These are phyloP conservation scores for Nevesoporus exiguus DNA, from an alignment of 768 basidiomycete genomes.

Conservation along the genomic window DNA sequence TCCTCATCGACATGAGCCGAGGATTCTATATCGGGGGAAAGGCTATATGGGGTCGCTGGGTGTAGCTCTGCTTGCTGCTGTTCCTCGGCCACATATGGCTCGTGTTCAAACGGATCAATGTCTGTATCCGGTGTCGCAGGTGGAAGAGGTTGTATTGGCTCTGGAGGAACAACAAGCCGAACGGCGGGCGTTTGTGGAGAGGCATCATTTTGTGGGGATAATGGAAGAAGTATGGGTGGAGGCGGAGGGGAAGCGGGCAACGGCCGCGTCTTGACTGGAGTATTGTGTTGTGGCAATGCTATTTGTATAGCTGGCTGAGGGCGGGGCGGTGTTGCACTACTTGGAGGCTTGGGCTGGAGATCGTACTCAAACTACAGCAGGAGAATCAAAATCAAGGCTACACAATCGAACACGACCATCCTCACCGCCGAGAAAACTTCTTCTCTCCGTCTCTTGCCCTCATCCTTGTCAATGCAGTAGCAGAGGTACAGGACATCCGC, in stretches of 20 bases:
- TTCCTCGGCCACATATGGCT: conserved; percentile 26
- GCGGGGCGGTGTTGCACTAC: conserved; percentile 12
- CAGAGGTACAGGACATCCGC: conserved; percentile 67
- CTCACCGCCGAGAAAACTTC: conserved; percentile 57
- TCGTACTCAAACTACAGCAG: conserved; percentile 41
- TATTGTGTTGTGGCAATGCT: conserved; percentile 10
- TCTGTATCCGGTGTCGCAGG: conserved; percentile 28
- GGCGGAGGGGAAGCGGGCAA: conserved; percentile 8
- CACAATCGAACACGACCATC: neutral
- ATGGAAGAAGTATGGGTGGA: conserved; percentile 8
- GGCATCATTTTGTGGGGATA: conserved; percentile 2
- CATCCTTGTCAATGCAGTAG: conserved; percentile 60
- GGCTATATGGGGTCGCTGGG: conserved; percentile 24
- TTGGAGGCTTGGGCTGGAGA: conserved; percentile 18
- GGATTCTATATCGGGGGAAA: conserved; percentile 24
- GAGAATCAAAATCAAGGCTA: conserved; percentile 2
- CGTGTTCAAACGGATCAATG: conserved; percentile 34
- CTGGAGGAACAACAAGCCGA: conserved; percentile 9
- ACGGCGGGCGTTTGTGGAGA: conserved; percentile 4
- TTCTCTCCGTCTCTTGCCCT: conserved; percentile 45
- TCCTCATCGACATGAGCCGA: conserved; percentile 15
- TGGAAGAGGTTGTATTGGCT: conserved; percentile 15
- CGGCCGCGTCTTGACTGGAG: conserved; percentile 7
- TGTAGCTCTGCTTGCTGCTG: conserved; percentile 7
- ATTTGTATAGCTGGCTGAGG: conserved; percentile 7